A percentile compares a stretch with the other conserved stretches of the same genome.
Conservation (phyloP, 257 asterid genomes). For the Rehmannia glutinosa region DNA sequence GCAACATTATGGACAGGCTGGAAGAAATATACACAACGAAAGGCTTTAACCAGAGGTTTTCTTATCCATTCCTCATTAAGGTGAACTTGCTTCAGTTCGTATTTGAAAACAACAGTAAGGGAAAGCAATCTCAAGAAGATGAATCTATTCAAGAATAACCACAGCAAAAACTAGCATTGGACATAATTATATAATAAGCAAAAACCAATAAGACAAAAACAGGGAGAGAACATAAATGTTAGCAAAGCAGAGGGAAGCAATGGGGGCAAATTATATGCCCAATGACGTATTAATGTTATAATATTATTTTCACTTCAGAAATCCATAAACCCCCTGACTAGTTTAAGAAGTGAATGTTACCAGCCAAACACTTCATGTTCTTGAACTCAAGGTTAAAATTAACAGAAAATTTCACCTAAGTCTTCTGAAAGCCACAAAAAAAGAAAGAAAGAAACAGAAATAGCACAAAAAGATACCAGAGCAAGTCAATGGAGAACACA, state of each 20-base stretch:
- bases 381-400: neutral
- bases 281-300: neutral
- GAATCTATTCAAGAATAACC: neutral
- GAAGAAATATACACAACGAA: neutral
- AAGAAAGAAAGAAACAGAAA: neutral
- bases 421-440: neutral
- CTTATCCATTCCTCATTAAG: neutral
- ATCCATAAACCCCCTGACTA: constrained; percentile 6
- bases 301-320: neutral
- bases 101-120: neutral
- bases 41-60: neutral
- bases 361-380: neutral
- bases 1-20: neutral
- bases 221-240: neutral
- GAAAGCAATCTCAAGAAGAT: neutral
- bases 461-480: constrained; percentile 48
- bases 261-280: neutral
- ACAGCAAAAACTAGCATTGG: neutral
- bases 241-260: neutral
- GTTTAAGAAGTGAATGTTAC: neutral
- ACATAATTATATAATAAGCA: neutral
- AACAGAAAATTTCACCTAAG: neutral
- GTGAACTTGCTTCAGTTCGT: neutral
- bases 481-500: constrained; percentile 58
- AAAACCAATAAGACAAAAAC: neutral